Evolutionary conservation across 2,329 filamentous ascomycete genomes (phyloP).

Genomic region (Cryphonectria japonica): DNA sequence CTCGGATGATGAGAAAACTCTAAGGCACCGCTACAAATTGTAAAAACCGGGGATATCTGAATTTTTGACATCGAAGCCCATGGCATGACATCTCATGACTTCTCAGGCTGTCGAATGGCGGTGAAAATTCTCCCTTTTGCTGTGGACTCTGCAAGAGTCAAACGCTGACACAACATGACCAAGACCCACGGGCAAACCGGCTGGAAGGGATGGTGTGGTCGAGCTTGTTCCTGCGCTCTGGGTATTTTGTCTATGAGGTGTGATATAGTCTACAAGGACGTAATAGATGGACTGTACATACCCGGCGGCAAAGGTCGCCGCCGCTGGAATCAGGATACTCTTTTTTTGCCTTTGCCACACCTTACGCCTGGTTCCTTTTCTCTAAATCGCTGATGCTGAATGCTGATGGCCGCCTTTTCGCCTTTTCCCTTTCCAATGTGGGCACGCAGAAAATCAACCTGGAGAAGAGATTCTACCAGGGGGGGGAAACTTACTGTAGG

Average conservation of each 20-base stretch:
- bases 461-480: not conserved
- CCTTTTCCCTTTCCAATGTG: not conserved
- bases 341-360: not conserved
- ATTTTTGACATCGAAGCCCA: not conserved
- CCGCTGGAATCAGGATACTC: not conserved
- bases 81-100: not conserved
- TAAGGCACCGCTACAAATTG: not conserved
- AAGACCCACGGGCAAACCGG: not conserved
- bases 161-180: not conserved
- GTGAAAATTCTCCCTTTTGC: not conserved
- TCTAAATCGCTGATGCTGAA: not conserved
- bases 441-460: not conserved
- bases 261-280: constrained; percentile 9
- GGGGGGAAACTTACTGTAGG: not conserved
- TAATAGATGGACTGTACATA: constrained; percentile 12
- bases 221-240: not conserved
- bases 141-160: not conserved
- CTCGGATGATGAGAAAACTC: not conserved
- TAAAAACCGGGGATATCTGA: not conserved
- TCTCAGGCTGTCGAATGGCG: not conserved
- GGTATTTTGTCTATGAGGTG: constrained; percentile 15
- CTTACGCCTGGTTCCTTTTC: not conserved
- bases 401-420: not conserved
- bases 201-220: not conserved
- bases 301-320: not conserved